Percentiles rank a stretch among this genome's conserved stretches.
These are phyloP conservation scores for Mycena leptocephala DNA, from an alignment of 768 basidiomycete species.

Conservation along the genomic window DNA sequence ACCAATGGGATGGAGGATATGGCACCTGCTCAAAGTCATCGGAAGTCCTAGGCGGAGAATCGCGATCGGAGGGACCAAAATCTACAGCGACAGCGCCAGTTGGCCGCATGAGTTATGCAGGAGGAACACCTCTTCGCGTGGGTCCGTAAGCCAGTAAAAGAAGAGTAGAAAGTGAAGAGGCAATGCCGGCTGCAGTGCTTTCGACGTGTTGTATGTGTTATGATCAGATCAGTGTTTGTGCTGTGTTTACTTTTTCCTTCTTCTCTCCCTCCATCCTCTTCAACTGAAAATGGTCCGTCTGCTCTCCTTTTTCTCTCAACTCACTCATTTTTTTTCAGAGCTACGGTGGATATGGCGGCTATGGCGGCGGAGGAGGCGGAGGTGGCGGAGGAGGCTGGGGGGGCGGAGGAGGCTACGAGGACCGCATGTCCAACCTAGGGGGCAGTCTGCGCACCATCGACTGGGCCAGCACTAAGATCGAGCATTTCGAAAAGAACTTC, in stretches of 20 bases:
- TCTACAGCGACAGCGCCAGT: slow-evolving; percentile 76
- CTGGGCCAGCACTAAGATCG: slow-evolving; percentile 83
- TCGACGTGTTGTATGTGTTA: not conserved
- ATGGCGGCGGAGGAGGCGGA: slow-evolving; percentile 58
- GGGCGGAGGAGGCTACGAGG: slow-evolving; percentile 70
- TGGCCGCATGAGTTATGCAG: slow-evolving; percentile 68
- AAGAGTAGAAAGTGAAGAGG: not conserved
- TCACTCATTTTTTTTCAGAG: slow-evolving; percentile 49
- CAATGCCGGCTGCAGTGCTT: not conserved
- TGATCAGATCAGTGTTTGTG: not conserved
- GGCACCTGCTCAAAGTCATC: slow-evolving; percentile 83
- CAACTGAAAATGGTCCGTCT: slow-evolving; percentile 41
- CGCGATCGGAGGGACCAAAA: slow-evolving; percentile 72
- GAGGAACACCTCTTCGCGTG: not conserved
- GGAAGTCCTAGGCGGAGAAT: slow-evolving; percentile 65
- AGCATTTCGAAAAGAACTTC: slow-evolving; percentile 98
- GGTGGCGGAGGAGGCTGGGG: slow-evolving; percentile 68
- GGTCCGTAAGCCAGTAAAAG: not conserved
- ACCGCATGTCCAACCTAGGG: slow-evolving; percentile 88
- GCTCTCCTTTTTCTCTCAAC: not conserved
- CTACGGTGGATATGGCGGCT: slow-evolving; percentile 57
- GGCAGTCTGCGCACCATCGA: slow-evolving; percentile 88
- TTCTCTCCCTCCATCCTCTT: slow-evolving; percentile 38
- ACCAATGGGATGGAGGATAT: slow-evolving; percentile 65
- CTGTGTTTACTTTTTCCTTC: slow-evolving; percentile 12